Base-by-base conservation (phyloP, 768 basidiomycete genomes). In the Gloeopeniophorella convolvens region DNA sequence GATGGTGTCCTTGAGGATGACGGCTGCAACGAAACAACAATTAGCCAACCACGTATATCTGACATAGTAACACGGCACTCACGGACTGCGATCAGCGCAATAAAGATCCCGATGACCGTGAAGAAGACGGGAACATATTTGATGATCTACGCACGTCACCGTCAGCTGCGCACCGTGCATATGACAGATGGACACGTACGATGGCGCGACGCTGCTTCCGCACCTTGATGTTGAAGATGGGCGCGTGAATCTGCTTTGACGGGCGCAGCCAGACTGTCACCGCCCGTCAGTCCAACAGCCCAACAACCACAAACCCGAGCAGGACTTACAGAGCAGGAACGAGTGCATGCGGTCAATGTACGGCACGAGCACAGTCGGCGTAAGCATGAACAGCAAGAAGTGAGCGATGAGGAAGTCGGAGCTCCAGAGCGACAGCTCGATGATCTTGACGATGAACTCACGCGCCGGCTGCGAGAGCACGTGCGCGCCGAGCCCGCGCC, bases 381-480 rank as follows among this genome's bases (percentile, higher is more conserved):
- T 89, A 67, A 98, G 70, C 60, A 96, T 81, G 65, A 96, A 79
- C 58, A 97, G 71, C 10, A 98, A 76, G 49, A 97, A 69, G 62
- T 91, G 89, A 4, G 75, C 85, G 42, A 91, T 74, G 34, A 97
- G 69, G 73, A 97, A 96, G 71, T 98, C 96, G 6, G 91, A 94
- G 40, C 85, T 85, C 88, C 95, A 98, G 13, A 98, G 71, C 21
- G 89, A 89, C 85, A 98, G 89, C 70, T 98, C 95, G 57, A 98
- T 90, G 51, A 95, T 89, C 76, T 98, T 99, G 71, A 98, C 94
- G 49, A 98, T 79, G 63, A 88, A 96, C 74, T 98, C 96, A 65
- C 96, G 85, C 49, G 90, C 92, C 27, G 94, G 93, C 65, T 98
- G 96, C 26, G 91, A 93, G 65, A 95, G 82, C 31, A 89, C 91